Percentiles rank a stretch among this genome's conserved stretches.
phyloP scores from a whole-genome alignment of 2,329 filamentous ascomycete genomes.

The Colletotrichum incanum region DNA sequence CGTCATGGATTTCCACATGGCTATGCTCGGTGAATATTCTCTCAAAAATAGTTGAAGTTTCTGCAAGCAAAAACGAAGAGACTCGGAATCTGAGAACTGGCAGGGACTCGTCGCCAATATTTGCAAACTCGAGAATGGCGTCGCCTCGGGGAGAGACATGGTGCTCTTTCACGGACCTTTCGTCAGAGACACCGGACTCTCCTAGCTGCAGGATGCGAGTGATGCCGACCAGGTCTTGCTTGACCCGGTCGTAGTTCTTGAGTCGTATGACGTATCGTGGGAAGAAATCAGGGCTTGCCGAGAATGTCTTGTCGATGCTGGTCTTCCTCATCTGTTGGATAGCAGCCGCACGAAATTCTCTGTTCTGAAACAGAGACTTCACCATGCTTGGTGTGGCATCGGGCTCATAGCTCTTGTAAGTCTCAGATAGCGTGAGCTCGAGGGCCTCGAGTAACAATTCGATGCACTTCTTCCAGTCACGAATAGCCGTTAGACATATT shows the following conservation, averaged over 20 bases:
- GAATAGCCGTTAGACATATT: conserved; percentile 54
- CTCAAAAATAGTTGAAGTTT: conserved; percentile 68
- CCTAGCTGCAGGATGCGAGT: conserved; percentile 58
- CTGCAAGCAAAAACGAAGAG: conserved; percentile 65
- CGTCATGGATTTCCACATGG: conserved; percentile 51
- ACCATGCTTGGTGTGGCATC: conserved; percentile 60
- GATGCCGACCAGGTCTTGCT: conserved; percentile 58
- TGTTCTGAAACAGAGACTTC: conserved; percentile 60
- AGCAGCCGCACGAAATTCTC: conserved; percentile 58
- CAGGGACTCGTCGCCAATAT: conserved; percentile 53
- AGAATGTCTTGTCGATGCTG: conserved; percentile 60
- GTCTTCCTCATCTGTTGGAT: conserved; percentile 64
- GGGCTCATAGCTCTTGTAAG: conserved; percentile 63
- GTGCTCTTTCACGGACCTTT: conserved; percentile 58
- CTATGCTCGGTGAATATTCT: conserved; percentile 60
- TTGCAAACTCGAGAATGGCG: conserved; percentile 67
- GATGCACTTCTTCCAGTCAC: conserved; percentile 62
- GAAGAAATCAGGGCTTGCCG: conserved; percentile 61
- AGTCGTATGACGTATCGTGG: conserved; percentile 64
- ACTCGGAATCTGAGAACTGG: conserved; percentile 66
- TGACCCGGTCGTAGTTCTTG: conserved; percentile 62
- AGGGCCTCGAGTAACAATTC: conserved; percentile 60
- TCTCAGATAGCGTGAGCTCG: conserved; percentile 58
- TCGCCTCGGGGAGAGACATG: conserved; percentile 63
- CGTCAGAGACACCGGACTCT: conserved; percentile 59